Evolutionary conservation across 1,139 yeast species (phyloP), one percentile per base, ranked within the genome.

Genomic region (Candida tetrigidarum): DNA sequence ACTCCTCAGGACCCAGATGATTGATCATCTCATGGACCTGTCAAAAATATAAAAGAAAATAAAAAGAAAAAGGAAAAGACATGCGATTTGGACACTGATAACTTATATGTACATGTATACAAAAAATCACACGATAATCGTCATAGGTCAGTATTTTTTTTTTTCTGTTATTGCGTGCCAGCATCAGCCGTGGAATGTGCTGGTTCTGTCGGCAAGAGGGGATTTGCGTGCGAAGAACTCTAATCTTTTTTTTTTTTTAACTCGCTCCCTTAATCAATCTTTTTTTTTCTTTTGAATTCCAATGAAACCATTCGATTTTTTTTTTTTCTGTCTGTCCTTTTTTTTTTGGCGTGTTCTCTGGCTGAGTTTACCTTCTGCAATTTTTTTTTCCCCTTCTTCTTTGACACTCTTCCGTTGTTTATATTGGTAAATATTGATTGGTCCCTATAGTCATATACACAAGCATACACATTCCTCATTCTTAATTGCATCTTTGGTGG

Each of bases 221-320:
- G n/a, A n/a, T n/a, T n/a, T n/a, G n/a, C n/a, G n/a, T n/a, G n/a
- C n/a, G n/a, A n/a, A n/a, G n/a, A n/a, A n/a, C n/a, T n/a, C n/a
- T n/a, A n/a, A n/a, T n/a, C n/a, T n/a, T n/a, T n/a, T n/a, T n/a
- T n/a, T n/a, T n/a, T n/a, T n/a, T n/a, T n/a, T n/a, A n/a, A n/a
- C n/a, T n/a, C n/a, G n/a, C n/a, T n/a, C n/a, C n/a, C n/a, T n/a
- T n/a, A n/a, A n/a, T n/a, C n/a, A n/a, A n/a, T 29, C 20, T 15
- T 35, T 12, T 23, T 6, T 35, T 35, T 25, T 35, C 20, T 8
- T 34, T 36, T 36, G 29, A 19, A 19, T 20, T 29, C 33, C 33
- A 30, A 19, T 38, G 16, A 22, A 38, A 38, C 41, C 41, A 38
- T 22, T 9, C 35, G 41, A 38, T 29, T 29, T 38, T 37, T 37